A percentile compares a stretch with the other conserved stretches of the same genome.
These are phyloP conservation scores for Blastocladiella emersonii DNA, from an alignment of 371 early-diverging fungal genomes.

Conservation along the genomic window DNA sequence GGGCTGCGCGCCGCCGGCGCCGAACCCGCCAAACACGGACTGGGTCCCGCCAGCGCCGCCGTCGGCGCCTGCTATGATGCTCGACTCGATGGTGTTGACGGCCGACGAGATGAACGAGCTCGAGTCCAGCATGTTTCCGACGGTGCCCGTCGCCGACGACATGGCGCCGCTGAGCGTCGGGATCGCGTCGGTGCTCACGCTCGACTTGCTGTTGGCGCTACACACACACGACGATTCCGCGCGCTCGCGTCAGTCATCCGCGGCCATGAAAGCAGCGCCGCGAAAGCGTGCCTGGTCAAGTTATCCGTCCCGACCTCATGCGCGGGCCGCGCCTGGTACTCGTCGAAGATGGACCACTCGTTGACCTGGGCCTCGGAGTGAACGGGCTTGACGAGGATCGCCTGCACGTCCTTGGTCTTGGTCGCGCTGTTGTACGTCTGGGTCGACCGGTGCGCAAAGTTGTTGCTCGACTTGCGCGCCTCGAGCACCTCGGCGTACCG, in stretches of 20 bases:
- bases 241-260: too few species aligned
- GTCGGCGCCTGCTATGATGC: neutral
- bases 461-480: conserved; percentile 22
- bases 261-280: too few species aligned
- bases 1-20: too few species aligned
- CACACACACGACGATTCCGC: too few species aligned
- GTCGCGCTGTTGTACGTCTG: conserved; percentile 25
- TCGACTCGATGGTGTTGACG: neutral
- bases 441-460: conserved; percentile 23
- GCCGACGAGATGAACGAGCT: neutral
- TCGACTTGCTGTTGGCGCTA: neutral
- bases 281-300: neutral
- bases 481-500: conserved; percentile 25
- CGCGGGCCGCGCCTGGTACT: conserved; percentile 9
- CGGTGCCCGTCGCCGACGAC: neutral
- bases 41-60: neutral
- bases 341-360: conserved; percentile 28
- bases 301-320: neutral
- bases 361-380: conserved; percentile 23
- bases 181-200: neutral
- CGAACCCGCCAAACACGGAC: neutral
- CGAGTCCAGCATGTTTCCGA: neutral
- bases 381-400: conserved; percentile 14
- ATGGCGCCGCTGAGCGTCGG: neutral
- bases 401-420: conserved; percentile 36